Percentiles rank a stretch among this genome's conserved stretches.
Conservation (phyloP, 2,329 filamentous ascomycete genomes). For the Penicillium paneum region DNA sequence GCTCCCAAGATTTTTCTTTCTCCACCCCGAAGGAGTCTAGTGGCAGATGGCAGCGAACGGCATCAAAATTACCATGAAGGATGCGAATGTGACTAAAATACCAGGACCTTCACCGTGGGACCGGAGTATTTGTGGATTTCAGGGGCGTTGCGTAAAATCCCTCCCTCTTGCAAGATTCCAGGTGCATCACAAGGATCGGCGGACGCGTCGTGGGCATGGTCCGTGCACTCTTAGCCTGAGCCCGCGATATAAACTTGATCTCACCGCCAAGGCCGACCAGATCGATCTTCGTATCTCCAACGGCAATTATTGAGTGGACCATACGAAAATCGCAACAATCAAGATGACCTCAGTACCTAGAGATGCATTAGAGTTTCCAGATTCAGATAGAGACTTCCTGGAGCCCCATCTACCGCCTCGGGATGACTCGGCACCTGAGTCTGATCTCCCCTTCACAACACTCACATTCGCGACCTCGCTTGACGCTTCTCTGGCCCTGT, state of each 20-base stretch:
- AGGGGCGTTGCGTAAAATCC: conserved; percentile 1
- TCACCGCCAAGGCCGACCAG: background rate
- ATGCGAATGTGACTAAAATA: conserved; percentile 2
- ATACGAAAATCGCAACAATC: background rate
- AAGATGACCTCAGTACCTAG: conserved; percentile 6
- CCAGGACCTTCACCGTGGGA: background rate
- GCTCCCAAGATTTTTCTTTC: background rate
- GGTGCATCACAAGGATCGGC: background rate
- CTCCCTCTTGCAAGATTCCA: background rate
- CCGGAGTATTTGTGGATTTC: background rate
- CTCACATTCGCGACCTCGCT: conserved; percentile 86
- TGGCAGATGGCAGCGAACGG: conserved; percentile 4
- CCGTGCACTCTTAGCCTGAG: background rate
- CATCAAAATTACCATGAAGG: conserved; percentile 4
- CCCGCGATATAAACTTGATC: background rate
- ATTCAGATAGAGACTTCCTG: conserved; percentile 41
- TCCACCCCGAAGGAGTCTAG: conserved; percentile 1
- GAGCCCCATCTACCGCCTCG: conserved; percentile 45
- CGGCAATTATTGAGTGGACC: background rate
- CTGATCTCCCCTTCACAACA: conserved; percentile 57
- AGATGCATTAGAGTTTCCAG: conserved; percentile 40
- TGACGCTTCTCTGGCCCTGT: conserved; percentile 70
- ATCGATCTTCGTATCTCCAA: background rate
- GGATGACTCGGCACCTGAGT: conserved; percentile 16
- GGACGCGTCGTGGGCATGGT: background rate